phyloP scores from a whole-genome alignment of 2,329 filamentous ascomycete genomes.

The Didymella arachidicola region DNA sequence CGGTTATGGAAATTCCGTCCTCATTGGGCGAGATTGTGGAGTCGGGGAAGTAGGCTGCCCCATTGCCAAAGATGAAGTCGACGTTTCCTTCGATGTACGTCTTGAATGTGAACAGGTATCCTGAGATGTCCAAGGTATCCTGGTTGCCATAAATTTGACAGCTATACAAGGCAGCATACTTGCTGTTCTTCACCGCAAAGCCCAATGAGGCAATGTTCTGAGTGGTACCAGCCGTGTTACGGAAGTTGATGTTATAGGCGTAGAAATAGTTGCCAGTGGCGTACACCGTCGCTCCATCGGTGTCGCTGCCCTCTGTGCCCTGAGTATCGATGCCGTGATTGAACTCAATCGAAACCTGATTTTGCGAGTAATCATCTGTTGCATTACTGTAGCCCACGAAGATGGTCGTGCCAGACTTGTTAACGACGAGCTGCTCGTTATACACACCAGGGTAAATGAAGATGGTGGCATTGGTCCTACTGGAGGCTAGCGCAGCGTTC shows the following conservation, averaged over 20 bases:
- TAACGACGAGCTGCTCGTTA: slow-evolving; percentile 51
- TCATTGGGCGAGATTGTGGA: slow-evolving; percentile 50
- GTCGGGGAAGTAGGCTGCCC: slow-evolving; percentile 56
- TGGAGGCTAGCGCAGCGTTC: slow-evolving; percentile 46
- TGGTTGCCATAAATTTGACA: slow-evolving; percentile 52
- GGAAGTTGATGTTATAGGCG: slow-evolving; percentile 53
- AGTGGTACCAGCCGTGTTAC: slow-evolving; percentile 50
- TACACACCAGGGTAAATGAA: slow-evolving; percentile 54
- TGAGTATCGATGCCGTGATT: slow-evolving; percentile 51
- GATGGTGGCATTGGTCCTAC: slow-evolving; percentile 49
- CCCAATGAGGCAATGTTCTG: slow-evolving; percentile 52
- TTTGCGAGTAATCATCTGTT: slow-evolving; percentile 50
- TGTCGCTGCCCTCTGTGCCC: slow-evolving; percentile 44
- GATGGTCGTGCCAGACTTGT: slow-evolving; percentile 51
- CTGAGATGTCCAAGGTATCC: slow-evolving; percentile 50
- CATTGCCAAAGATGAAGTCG: slow-evolving; percentile 56
- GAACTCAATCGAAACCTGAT: slow-evolving; percentile 49
- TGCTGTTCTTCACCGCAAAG: slow-evolving; percentile 54
- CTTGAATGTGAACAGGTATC: slow-evolving; percentile 52
- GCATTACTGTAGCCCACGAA: slow-evolving; percentile 51
- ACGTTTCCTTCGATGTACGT: slow-evolving; percentile 52
- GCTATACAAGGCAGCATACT: slow-evolving; percentile 50
- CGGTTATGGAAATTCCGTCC: slow-evolving; percentile 49
- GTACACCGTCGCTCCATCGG: slow-evolving; percentile 53
- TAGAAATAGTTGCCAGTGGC: slow-evolving; percentile 53